These are phyloP conservation scores for Podosphaera xanthii DNA, from an alignment of 2,329 filamentous ascomycete genomes.

Conservation along the genomic window DNA sequence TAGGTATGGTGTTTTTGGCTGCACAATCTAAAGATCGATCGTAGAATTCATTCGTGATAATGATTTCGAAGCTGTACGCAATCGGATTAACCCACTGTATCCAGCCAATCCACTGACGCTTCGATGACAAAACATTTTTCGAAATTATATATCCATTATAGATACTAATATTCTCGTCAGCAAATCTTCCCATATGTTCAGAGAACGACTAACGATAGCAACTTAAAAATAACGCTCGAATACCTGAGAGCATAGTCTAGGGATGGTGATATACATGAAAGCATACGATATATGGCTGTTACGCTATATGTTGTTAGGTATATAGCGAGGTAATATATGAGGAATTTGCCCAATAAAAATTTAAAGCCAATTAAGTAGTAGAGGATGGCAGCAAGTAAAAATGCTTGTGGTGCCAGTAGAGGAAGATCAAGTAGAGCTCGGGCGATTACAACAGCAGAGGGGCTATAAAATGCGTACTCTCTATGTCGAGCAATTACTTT, in stretches of 20 bases:
- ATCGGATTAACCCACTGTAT: constrained; percentile 57
- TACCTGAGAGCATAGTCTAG: constrained; percentile 37
- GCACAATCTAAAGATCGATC: constrained; percentile 46
- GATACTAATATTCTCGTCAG: constrained; percentile 20
- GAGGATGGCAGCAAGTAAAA: constrained; percentile 51
- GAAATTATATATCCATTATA: constrained; percentile 43
- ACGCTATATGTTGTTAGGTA: constrained; percentile 30
- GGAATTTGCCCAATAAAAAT: constrained; percentile 52
- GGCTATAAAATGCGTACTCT: constrained; percentile 62
- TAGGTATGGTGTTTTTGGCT: constrained; percentile 43
- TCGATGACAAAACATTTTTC: constrained; percentile 41
- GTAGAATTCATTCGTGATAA: constrained; percentile 79
- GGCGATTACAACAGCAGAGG: constrained; percentile 61
- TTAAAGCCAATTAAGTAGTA: constrained; percentile 57
- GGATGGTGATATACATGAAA: constrained; percentile 30
- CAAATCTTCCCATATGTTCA: not conserved
- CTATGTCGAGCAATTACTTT: constrained; percentile 67
- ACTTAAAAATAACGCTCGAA: constrained; percentile 26
- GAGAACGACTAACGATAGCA: constrained; percentile 8
- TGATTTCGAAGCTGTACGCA: constrained; percentile 48
- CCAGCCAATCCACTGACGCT: constrained; percentile 56
- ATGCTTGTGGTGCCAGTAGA: constrained; percentile 46
- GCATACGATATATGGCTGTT: constrained; percentile 32
- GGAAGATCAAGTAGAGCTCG: constrained; percentile 60
- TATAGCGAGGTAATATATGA: constrained; percentile 51